A percentile compares a stretch with the other conserved stretches of the same genome.
Evolutionary conservation across 345 rosid species (phyloP).

Genomic region (Eucalyptus viminalis): DNA sequence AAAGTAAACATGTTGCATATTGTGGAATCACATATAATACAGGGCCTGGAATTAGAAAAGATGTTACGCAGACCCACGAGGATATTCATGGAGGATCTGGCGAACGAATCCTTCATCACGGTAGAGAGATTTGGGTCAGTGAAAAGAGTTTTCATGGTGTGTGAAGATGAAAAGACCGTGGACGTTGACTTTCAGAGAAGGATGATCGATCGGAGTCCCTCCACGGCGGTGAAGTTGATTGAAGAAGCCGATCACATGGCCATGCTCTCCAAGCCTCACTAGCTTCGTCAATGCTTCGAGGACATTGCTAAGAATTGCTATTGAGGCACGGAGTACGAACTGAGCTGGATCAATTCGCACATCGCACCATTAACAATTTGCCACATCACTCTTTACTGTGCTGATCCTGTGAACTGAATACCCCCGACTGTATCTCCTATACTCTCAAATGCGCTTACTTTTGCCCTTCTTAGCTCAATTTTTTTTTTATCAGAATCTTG

Average conservation of each 20-base stretch:
- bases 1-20: not conserved
- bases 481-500: no score
- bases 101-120: not conserved
- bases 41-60: slow-evolving; percentile 21
- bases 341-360: not conserved
- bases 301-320: not conserved
- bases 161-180: slow-evolving; percentile 7
- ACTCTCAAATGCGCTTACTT: no score
- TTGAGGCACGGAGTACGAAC: not conserved
- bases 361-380: not conserved
- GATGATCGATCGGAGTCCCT: slow-evolving; percentile 3
- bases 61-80: slow-evolving; percentile 6
- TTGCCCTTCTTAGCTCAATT: no score
- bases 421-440: no score
- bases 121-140: slow-evolving; percentile 5
- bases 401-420: no score
- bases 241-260: slow-evolving; percentile 15
- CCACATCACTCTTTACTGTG: not conserved
- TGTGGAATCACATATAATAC: not conserved
- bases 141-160: slow-evolving; percentile 1
- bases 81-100: slow-evolving; percentile 7
- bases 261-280: slow-evolving; percentile 11
- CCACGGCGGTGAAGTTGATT: slow-evolving; percentile 3
- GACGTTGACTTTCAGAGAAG: slow-evolving; percentile 7
- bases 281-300: not conserved